phyloP scores from a whole-genome alignment of 2,329 filamentous ascomycete species.

The Acrocalymma vagum region DNA sequence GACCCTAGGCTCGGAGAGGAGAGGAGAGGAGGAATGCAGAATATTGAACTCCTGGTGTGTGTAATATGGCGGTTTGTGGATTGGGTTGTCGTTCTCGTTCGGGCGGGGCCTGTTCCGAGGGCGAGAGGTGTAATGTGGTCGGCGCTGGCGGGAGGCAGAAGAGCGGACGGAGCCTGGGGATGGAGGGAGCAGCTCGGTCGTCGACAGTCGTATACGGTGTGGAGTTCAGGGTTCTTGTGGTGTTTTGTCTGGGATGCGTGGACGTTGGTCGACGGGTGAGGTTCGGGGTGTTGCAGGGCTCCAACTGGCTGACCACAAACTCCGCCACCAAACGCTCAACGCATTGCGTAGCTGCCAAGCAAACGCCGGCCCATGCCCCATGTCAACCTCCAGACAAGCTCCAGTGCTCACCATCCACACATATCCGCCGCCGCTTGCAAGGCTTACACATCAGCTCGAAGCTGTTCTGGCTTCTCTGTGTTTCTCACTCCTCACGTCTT shows the following conservation, averaged over 20 bases:
- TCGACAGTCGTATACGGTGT: no score
- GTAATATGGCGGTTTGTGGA: constrained; percentile 6
- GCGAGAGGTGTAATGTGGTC: constrained; percentile 5
- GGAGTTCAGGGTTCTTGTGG: background rate
- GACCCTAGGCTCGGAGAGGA: constrained; percentile 7
- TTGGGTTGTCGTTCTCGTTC: constrained; percentile 6
- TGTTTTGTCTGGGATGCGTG: background rate
- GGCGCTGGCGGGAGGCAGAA: constrained; percentile 1
- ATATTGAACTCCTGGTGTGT: constrained; percentile 16
- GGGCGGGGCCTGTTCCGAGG: constrained; percentile 5
- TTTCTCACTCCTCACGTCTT: no score
- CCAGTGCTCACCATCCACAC: background rate
- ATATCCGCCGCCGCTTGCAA: background rate
- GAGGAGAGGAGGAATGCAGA: constrained; percentile 3
- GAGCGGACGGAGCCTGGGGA: no score
- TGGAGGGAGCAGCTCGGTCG: no score
- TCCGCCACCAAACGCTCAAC: background rate
- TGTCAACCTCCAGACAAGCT: no score
- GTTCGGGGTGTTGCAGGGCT: background rate
- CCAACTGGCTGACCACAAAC: constrained; percentile 1
- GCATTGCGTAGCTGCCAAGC: background rate
- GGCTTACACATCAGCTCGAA: no score
- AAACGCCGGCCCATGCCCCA: background rate
- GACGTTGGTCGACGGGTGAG: background rate
- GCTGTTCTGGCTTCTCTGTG: no score